Conservation (phyloP, 768 basidiomycete species). For the Kwoniella newhampshirensis region DNA sequence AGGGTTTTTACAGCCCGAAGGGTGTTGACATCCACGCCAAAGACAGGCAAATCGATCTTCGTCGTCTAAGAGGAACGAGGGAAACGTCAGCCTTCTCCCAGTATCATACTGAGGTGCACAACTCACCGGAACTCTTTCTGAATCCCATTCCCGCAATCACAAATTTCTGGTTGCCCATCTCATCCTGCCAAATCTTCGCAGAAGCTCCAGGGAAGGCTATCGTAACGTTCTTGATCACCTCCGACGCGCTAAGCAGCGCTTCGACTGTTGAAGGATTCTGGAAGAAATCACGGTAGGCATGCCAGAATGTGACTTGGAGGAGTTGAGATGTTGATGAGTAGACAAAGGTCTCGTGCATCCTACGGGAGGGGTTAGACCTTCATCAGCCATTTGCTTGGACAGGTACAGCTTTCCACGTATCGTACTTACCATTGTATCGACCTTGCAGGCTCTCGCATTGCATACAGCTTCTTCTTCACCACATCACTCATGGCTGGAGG, state of each 20-base stretch:
- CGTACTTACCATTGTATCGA: slow-evolving; percentile 49
- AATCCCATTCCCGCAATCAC: slow-evolving; percentile 80
- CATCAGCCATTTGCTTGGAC: slow-evolving; percentile 2
- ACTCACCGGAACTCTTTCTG: slow-evolving; percentile 44
- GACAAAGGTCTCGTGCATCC: slow-evolving; percentile 91
- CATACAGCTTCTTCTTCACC: slow-evolving; percentile 27
- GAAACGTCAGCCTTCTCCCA: slow-evolving; percentile 56
- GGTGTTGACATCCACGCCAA: slow-evolving; percentile 61
- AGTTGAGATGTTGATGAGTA: slow-evolving; percentile 73
- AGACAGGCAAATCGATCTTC: slow-evolving; percentile 70
- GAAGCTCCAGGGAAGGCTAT: slow-evolving; percentile 79
- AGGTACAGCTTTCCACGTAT: background rate
- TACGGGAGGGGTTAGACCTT: slow-evolving; percentile 52
- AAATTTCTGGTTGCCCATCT: slow-evolving; percentile 60
- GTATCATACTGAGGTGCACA: background rate
- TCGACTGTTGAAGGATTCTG: slow-evolving; percentile 54
- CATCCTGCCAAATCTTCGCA: slow-evolving; percentile 74
- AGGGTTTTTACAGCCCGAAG: slow-evolving; percentile 11
- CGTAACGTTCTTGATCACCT: slow-evolving; percentile 91
- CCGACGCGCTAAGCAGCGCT: slow-evolving; percentile 72
- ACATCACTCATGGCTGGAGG: slow-evolving; percentile 20
- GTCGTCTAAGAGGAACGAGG: slow-evolving; percentile 59
- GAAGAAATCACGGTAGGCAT: slow-evolving; percentile 82
- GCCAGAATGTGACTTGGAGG: slow-evolving; percentile 95
- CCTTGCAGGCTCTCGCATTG: slow-evolving; percentile 43